Evolutionary conservation across 108 stramenopile genomes (phyloP), one percentile per base, ranked within the genome.

Genomic region (Cyclostephanos tholiformis): DNA sequence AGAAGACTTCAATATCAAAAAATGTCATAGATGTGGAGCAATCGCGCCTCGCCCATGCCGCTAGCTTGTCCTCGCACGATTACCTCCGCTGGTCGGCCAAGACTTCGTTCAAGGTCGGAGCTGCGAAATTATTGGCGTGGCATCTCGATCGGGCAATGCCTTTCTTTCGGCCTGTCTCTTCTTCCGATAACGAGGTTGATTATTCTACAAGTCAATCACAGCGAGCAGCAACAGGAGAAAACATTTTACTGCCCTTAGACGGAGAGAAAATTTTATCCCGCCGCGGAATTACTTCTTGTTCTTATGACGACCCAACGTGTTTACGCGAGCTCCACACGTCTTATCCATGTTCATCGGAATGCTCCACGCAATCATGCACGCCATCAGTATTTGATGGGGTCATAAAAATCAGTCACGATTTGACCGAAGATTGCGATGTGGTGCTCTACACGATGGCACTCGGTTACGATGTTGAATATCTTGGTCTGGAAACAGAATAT

Each of bases 401-500:
- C 11, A 39, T 67, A 6, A 25, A 71, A 8, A 50, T 88, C 53
- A 35, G 80, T 6, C 64, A 60, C 13, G 76, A 85, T 12, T 67
- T 87, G 14, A 85, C 92, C 12, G 88, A 86, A 55, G 89, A 77
- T 29, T 93, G 92, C 58, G 84, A 88, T 36, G 69, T 82, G 59
- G 89, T 91, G 22, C 69, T 93, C 52, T 93, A 91, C 82, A 93
- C 88, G 3, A 78, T 85, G 61, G 69, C 80, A n/a, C 78, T 93
- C 56, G 89, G 85, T 9, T 72, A 77, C 41, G 76, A 89, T 56
- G 82, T 85, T 13, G 43, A 80, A 43, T 74, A 82, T 35, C 36
- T 88, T 3, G 35, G 67, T 16, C 55, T 89, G 38, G 64, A 85
- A 23, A 81, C 89, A 1, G 75, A 83, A 62, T 88, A 86, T 70